Percentiles rank a stretch among this genome's conserved stretches.
Conservation (phyloP, 371 early-diverging fungal species). For the Apophysomyces variabilis region DNA sequence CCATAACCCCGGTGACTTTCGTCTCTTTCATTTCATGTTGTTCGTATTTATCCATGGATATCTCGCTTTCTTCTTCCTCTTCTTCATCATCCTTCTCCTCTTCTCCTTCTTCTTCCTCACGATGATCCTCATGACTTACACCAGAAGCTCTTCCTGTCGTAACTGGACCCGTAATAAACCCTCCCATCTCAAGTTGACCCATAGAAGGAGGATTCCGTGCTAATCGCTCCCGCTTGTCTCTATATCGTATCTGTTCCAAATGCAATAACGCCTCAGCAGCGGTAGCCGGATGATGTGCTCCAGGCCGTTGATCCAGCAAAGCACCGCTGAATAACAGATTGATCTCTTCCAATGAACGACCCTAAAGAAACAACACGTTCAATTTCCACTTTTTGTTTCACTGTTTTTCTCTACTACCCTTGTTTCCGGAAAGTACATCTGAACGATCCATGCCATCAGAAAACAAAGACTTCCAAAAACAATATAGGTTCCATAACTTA, state of each 20-base stretch:
- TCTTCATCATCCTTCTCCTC: no score
- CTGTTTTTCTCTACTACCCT: conserved; percentile 25
- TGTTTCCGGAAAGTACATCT: conserved; percentile 82
- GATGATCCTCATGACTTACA: not conserved
- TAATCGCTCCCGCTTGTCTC: conserved; percentile 20
- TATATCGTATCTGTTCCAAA: conserved; percentile 20
- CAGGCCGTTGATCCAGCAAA: conserved; percentile 42
- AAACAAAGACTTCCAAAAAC: conserved; percentile 66
- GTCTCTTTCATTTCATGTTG: not conserved
- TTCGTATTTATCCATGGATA: not conserved
- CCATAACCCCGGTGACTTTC: not conserved
- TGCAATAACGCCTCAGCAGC: conserved; percentile 43
- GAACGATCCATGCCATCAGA: conserved; percentile 61
- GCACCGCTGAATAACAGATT: conserved; percentile 55
- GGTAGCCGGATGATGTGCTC: conserved; percentile 56
- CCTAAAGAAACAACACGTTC: conserved; percentile 15
- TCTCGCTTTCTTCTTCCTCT: not conserved
- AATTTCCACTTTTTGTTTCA: no score
- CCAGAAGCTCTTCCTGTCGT: not conserved
- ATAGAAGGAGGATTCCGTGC: conserved; percentile 14
- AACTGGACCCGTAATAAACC: not conserved
- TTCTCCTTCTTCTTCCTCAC: not conserved
- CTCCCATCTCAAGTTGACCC: not conserved
- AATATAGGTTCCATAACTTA: conserved; percentile 63
- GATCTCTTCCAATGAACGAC: conserved; percentile 50